These are phyloP conservation scores for Linnemannia zychae DNA, from an alignment of 192 early-diverging fungal species.

Conservation along the genomic window DNA sequence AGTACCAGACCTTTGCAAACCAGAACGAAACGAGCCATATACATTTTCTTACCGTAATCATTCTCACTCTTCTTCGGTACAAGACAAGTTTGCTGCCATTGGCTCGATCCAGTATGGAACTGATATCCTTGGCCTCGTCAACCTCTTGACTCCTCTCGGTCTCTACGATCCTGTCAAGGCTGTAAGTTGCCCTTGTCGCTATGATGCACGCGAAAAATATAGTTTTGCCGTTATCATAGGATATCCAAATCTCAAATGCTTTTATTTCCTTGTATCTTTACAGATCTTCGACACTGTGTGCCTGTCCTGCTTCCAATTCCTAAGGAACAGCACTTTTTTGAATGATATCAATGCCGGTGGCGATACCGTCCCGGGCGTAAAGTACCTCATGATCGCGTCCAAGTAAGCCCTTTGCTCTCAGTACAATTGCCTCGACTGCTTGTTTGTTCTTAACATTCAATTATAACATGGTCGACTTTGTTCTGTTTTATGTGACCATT, in stretches of 20 bases:
- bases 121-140: neutral
- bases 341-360: neutral
- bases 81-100: constrained; percentile 30
- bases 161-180: neutral
- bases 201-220: no score
- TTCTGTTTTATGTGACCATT: neutral
- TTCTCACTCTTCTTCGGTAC: neutral
- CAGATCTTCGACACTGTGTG: constrained; percentile 4
- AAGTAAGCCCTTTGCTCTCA: constrained; percentile 8
- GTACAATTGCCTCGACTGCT: no score
- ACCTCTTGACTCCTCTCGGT: neutral
- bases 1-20: neutral
- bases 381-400: constrained; percentile 24
- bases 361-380: constrained; percentile 10
- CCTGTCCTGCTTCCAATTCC: constrained; percentile 15
- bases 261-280: neutral
- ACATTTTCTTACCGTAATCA: no score
- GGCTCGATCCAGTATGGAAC: constrained; percentile 17
- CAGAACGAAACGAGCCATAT: no score
- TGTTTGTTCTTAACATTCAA: neutral
- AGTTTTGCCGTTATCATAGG: no score
- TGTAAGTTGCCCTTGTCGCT: neutral
- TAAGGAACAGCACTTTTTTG: neutral
- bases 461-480: no score
- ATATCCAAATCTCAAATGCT: no score